A percentile compares a stretch with the other conserved stretches of the same genome.
Evolutionary conservation across 306 rosid species (phyloP).

Genomic region (Urtica urens): DNA sequence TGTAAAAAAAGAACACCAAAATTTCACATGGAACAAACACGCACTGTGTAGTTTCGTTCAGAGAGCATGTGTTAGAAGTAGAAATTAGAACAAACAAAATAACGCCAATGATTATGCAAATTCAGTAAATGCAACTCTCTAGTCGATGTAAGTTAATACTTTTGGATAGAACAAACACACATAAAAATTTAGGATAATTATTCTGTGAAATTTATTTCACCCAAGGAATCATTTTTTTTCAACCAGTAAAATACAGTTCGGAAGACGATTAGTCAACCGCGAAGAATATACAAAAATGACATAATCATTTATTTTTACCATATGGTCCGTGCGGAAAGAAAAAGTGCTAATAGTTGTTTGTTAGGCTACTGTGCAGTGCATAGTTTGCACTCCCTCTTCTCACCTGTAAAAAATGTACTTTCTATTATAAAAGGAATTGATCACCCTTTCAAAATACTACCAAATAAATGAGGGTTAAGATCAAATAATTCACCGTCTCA

Average conservation of each 20-base stretch:
- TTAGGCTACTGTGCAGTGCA: conserved; percentile 16
- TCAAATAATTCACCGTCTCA: conserved; percentile 29
- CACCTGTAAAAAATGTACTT: conserved; percentile 22
- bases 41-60: too few relatives aligned
- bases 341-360: conserved; percentile 8
- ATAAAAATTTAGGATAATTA: too few relatives aligned
- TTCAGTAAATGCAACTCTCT: too few relatives aligned
- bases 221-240: too few relatives aligned
- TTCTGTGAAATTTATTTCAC: too few relatives aligned
- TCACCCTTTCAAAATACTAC: background rate
- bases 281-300: background rate
- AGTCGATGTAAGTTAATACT: too few relatives aligned
- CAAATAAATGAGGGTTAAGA: background rate
- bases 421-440: background rate
- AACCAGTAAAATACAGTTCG: background rate
- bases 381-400: conserved; percentile 33
- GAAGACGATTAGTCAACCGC: background rate
- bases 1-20: too few relatives aligned
- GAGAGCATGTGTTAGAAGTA: too few relatives aligned
- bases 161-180: too few relatives aligned
- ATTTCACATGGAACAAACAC: too few relatives aligned
- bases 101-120: too few relatives aligned
- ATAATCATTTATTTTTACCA: background rate
- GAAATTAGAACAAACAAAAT: too few relatives aligned
- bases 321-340: background rate